These are phyloP conservation scores for Cladophialophora exuberans DNA, from an alignment of 2,329 filamentous ascomycete genomes.

Conservation along the genomic window DNA sequence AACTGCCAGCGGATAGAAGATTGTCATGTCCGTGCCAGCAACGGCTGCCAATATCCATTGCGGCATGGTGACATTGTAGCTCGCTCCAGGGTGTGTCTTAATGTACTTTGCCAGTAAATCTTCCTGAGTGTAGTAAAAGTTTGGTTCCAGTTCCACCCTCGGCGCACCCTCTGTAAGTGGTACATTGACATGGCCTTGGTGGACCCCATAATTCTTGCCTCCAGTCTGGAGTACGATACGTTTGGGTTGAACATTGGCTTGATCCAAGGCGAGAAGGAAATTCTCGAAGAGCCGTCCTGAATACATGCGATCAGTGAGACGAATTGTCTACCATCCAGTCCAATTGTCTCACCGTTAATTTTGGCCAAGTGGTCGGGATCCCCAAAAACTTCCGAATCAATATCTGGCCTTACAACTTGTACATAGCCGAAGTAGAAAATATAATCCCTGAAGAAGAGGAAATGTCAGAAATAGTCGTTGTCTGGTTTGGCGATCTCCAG, in stretches of 20 bases:
- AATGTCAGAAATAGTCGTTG: constrained; percentile 10
- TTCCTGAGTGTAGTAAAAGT: constrained; percentile 61
- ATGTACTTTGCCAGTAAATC: constrained; percentile 52
- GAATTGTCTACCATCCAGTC: constrained; percentile 2
- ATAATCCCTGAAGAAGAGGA: constrained; percentile 14
- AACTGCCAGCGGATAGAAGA: constrained; percentile 24
- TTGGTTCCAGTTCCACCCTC: constrained; percentile 48
- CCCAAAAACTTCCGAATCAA: constrained; percentile 17
- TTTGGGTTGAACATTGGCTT: constrained; percentile 47
- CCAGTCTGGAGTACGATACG: constrained; percentile 56
- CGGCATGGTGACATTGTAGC: constrained; percentile 54
- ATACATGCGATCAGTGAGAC: constrained; percentile 26
- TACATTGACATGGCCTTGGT: constrained; percentile 48
- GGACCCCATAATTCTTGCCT: constrained; percentile 57
- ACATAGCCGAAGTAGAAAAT: constrained; percentile 25
- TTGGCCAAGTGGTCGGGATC: constrained; percentile 17
- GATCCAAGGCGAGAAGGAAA: constrained; percentile 50
- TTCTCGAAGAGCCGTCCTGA: constrained; percentile 46
- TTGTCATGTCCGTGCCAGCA: constrained; percentile 20
- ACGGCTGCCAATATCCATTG: constrained; percentile 49
- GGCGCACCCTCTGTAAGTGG: constrained; percentile 53
- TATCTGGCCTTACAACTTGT: constrained; percentile 16
- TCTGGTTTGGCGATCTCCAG: neutral
- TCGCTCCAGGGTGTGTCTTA: constrained; percentile 37
- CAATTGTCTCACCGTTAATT: constrained; percentile 17